These are phyloP conservation scores for Acer campestre DNA, from an alignment of 345 rosid species.

Conservation along the genomic window DNA sequence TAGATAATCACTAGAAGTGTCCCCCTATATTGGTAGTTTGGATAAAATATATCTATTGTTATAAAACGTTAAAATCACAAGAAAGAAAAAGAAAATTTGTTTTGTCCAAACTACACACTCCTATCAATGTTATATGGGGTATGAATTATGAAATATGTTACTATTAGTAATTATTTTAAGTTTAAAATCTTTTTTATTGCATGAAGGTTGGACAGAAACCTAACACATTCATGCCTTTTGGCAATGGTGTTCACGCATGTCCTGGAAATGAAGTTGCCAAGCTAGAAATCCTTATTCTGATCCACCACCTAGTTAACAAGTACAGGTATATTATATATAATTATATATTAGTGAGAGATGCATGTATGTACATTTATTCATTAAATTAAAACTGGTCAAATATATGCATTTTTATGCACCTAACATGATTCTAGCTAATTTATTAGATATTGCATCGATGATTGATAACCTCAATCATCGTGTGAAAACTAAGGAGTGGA, in stretches of 20 bases:
- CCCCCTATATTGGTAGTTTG: background rate
- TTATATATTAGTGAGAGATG: too few species aligned
- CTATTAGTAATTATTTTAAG: background rate
- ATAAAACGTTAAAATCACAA: too few species aligned
- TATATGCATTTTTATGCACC: background rate
- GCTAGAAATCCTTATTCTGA: constrained; percentile 46
- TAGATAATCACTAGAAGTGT: background rate
- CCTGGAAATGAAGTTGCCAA: constrained; percentile 62
- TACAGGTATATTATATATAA: constrained; percentile 35
- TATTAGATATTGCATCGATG: background rate
- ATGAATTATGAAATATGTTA: too few species aligned
- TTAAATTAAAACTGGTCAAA: too few species aligned
- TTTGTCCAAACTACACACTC: background rate
- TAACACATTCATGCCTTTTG: constrained; percentile 54
- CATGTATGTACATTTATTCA: too few species aligned
- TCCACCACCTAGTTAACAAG: constrained; percentile 50
- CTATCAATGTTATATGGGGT: too few species aligned
- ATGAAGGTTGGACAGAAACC: constrained; percentile 41
- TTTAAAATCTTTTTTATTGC: too few species aligned
- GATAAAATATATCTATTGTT: too few species aligned
- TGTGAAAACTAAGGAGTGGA: background rate
- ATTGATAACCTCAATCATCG: background rate
- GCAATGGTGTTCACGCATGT: constrained; percentile 52
- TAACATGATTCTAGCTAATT: background rate
- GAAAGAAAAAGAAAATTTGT: background rate